Base-by-base conservation (phyloP, 2,329 filamentous ascomycete species). In the Phaeosphaeriaceae sp. region DNA sequence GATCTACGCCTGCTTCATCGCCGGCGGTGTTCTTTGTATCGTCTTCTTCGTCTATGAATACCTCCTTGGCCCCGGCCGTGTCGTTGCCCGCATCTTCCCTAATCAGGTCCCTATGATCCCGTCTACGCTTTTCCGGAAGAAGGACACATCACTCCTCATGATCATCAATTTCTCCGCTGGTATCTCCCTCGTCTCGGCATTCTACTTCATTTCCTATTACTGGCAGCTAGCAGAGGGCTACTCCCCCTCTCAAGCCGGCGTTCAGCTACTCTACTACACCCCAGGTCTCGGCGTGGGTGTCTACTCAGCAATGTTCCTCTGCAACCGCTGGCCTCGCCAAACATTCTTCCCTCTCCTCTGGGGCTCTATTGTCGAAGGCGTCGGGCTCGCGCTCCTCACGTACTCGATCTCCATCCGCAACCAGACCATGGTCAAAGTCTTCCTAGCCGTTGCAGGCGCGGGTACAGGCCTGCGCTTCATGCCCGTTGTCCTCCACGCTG, bases 131-230 rank as follows among this genome's bases (percentile, higher is more conserved):
- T 80, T 91, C 47, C 74, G 77, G 2, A 81, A 84, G 54, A 81
- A 83, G 33, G 87, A 91, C 61, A 84, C 87, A 1, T 79, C 82
- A 0, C 78, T 90, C n/a, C 73, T 91, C n/a, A 84, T 86, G 59
- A 83, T 84, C 56, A 82, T 89, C 62, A 87, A 88, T 62, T 86
- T 88, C 66, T 80, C 83, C 3, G 84, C 84, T 0, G 88, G 88
- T 3, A 83, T 86, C 65, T 81, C 76, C 0, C 73, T 82, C 62
- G 83, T 83, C 70, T 79, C 83, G 13, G 84, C 88, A 1, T 85
- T 90, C 62, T 91, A 91, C 72, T 91, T 90, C 65, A 85, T 89
- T 63, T 86, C 85, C 17, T 82, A 90, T 19, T 91, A 90, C 73
- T 91, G 90, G 71, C 85, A 85, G 1, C 76, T 89, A 17, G 88